phyloP scores from a whole-genome alignment of 176 grass and related monocot species.

The Juncus inflexus region DNA sequence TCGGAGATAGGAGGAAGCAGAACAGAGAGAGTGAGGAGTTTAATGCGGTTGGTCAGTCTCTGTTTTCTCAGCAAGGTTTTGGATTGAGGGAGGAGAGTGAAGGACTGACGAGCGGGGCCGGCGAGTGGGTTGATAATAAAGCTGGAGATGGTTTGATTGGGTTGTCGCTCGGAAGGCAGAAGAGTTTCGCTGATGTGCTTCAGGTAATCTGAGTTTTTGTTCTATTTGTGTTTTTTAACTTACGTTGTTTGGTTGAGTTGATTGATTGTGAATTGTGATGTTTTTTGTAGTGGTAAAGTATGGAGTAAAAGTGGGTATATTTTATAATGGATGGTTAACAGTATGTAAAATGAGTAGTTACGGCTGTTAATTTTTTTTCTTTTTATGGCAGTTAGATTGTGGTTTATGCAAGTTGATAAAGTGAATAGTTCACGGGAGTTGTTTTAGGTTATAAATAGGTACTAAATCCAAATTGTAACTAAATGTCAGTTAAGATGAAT shows the following conservation, averaged over 20 bases:
- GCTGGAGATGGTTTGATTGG: constrained; percentile 64
- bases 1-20: constrained; percentile 67
- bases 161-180: constrained; percentile 59
- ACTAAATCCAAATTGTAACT: no score
- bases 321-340: background rate
- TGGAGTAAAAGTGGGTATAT: background rate
- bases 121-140: constrained; percentile 50
- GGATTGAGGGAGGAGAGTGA: constrained; percentile 33
- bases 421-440: no score
- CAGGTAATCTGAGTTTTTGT: constrained; percentile 53
- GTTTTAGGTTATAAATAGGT: no score
- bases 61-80: constrained; percentile 49
- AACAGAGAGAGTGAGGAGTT: constrained; percentile 34
- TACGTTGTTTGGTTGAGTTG: constrained; percentile 7
- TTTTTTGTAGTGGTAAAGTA: constrained; percentile 1
- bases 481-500: no score
- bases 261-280: constrained; percentile 15
- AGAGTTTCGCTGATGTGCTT: constrained; percentile 77
- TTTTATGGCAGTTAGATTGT: no score
- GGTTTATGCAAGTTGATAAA: no score
- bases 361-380: no score
- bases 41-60: constrained; percentile 26
- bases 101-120: constrained; percentile 30
- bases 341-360: background rate
- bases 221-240: constrained; percentile 10